Conservation (phyloP, 139 green algal genomes). For the Haematococcus sp. region DNA sequence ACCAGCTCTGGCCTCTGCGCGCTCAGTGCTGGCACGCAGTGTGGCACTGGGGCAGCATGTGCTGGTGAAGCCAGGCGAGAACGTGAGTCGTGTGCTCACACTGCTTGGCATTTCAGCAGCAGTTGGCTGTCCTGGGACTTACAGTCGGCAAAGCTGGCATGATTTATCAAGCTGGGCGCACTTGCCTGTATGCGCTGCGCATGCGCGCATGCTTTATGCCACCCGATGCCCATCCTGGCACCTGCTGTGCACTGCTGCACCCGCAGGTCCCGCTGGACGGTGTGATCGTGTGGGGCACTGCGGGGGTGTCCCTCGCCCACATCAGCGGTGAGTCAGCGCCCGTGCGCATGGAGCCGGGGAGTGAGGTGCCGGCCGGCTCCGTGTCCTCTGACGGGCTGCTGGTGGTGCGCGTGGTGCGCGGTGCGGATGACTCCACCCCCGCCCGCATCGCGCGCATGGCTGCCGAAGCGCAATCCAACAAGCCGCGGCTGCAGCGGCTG, state of each 20-base stretch:
- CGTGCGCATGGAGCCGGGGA: conserved; percentile 23
- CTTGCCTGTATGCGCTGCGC: too few relatives aligned
- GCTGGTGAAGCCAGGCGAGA: conserved; percentile 74
- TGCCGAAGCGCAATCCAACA: conserved; percentile 57
- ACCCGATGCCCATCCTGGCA: background rate
- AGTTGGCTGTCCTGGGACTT: too few relatives aligned
- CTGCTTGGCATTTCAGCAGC: too few relatives aligned
- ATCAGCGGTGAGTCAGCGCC: conserved; percentile 76
- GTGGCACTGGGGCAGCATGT: conserved; percentile 58
- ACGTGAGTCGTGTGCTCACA: conserved; percentile 31
- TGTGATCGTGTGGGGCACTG: conserved; percentile 61
- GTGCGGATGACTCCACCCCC: conserved; percentile 68
- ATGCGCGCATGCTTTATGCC: too few relatives aligned
- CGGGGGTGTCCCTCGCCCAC: conserved; percentile 68
- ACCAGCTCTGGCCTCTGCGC: conserved; percentile 16
- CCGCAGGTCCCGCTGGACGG: conserved; percentile 81
- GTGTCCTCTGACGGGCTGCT: conserved; percentile 71
- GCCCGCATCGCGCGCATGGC: conserved; percentile 77
- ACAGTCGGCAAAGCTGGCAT: too few relatives aligned
- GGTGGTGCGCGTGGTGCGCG: conserved; percentile 53
- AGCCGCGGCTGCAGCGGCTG: conserved; percentile 56
- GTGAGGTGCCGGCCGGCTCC: conserved; percentile 42
- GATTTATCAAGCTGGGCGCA: too few relatives aligned
- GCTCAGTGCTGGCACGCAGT: conserved; percentile 22
- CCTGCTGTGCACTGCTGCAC: background rate